Conservation (phyloP, 2,329 filamentous ascomycete species). For the Apiospora koreana region DNA sequence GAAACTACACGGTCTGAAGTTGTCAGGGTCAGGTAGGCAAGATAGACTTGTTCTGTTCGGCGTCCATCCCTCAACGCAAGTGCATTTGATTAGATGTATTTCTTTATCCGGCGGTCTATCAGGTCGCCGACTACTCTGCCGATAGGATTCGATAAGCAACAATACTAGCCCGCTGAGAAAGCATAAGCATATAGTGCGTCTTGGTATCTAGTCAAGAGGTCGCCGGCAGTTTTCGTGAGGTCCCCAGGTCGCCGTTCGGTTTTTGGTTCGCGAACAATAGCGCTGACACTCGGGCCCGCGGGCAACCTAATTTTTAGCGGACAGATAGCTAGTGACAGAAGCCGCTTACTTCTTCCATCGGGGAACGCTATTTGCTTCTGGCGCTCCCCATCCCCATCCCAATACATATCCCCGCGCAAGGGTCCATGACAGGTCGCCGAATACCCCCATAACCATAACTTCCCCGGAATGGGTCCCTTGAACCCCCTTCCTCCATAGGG, state of each 20-base stretch:
- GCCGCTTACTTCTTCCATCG: neutral
- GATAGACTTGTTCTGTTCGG: neutral
- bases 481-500: too few species aligned
- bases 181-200: too few species aligned
- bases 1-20: too few species aligned
- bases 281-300: neutral
- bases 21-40: too few species aligned
- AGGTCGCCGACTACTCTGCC: neutral
- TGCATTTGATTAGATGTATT: neutral
- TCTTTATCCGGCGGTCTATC: neutral
- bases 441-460: neutral
- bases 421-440: too few species aligned
- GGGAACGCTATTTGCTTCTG: neutral
- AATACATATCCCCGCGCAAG: too few species aligned
- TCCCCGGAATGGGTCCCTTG: neutral
- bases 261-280: neutral
- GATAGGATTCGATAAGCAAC: too few species aligned
- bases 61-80: neutral
- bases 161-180: too few species aligned
- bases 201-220: neutral
- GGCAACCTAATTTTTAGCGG: neutral
- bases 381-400: too few species aligned
- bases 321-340: too few species aligned
- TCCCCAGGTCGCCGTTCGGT: neutral
- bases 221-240: neutral